Conservation (phyloP, 2,329 filamentous ascomycete species). For the Talaromyces sp. region DNA sequence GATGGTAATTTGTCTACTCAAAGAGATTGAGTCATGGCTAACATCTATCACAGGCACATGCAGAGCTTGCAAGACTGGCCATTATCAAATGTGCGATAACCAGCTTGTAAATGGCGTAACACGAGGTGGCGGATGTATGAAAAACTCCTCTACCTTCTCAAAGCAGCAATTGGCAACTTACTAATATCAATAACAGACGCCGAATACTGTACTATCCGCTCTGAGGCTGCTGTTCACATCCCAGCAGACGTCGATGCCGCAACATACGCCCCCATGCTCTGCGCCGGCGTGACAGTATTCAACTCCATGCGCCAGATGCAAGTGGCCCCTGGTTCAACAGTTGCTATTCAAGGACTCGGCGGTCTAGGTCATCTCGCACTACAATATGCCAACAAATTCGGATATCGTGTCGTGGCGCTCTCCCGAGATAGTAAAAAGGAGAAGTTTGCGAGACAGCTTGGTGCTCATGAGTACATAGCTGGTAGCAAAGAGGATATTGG, state of each 20-base stretch:
- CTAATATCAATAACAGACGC: slow-evolving; percentile 29
- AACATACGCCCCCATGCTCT: slow-evolving; percentile 40
- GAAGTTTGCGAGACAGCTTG: slow-evolving; percentile 44
- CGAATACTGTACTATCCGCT: slow-evolving; percentile 40
- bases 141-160: neutral
- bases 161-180: neutral
- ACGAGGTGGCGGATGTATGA: slow-evolving; percentile 63
- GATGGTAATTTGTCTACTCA: slow-evolving; percentile 24
- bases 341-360: slow-evolving; percentile 69
- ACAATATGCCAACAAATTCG: slow-evolving; percentile 66
- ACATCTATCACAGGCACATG: slow-evolving; percentile 53
- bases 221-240: slow-evolving; percentile 46
- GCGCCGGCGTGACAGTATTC: slow-evolving; percentile 43
- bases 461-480: slow-evolving; percentile 63
- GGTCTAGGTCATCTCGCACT: slow-evolving; percentile 70
- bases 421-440: slow-evolving; percentile 31
- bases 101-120: slow-evolving; percentile 63
- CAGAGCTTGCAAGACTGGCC: slow-evolving; percentile 60
- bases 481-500: slow-evolving; percentile 43
- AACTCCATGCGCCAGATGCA: slow-evolving; percentile 57
- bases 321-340: slow-evolving; percentile 65
- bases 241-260: slow-evolving; percentile 50
- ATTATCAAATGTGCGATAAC: slow-evolving; percentile 69
- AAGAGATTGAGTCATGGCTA: neutral
- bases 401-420: slow-evolving; percentile 54